Evolutionary conservation across 148 eudicot species (phyloP).

Genomic region (Agrostemma githago): DNA sequence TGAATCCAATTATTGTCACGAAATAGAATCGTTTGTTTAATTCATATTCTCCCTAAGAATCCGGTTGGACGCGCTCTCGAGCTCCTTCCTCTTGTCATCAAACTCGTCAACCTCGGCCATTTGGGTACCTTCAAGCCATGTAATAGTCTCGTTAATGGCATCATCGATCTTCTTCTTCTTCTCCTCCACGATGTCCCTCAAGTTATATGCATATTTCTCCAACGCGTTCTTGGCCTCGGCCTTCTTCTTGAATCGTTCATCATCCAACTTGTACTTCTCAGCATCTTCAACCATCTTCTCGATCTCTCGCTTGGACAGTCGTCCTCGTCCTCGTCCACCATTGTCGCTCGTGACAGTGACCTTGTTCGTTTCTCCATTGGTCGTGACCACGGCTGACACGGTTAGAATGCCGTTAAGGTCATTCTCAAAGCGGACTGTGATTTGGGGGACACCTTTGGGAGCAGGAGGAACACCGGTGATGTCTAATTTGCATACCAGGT

Average conservation of each 20-base stretch:
- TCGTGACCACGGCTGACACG: background rate
- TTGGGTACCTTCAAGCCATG: background rate
- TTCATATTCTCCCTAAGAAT: slow-evolving; percentile 19
- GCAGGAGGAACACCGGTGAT: background rate
- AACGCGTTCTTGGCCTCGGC: background rate
- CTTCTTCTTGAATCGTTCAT: background rate
- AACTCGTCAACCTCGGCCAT: background rate
- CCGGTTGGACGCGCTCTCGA: slow-evolving; percentile 26
- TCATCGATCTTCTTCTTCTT: background rate
- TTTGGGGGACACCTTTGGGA: background rate
- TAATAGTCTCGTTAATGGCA: slow-evolving; percentile 2
- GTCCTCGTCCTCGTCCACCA: background rate
- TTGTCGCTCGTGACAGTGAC: background rate
- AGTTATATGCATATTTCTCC: background rate
- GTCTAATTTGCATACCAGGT: background rate
- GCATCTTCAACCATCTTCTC: background rate
- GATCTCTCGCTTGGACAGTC: background rate
- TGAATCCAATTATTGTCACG: too few species aligned
- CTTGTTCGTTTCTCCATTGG: background rate
- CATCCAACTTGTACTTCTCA: background rate
- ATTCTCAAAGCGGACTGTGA: background rate
- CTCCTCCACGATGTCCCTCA: background rate
- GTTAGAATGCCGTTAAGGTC: background rate
- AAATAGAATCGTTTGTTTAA: too few species aligned
- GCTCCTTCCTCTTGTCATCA: slow-evolving; percentile 21